Conservation (phyloP, 345 rosid genomes). For the Eucalyptus paniculata region DNA sequence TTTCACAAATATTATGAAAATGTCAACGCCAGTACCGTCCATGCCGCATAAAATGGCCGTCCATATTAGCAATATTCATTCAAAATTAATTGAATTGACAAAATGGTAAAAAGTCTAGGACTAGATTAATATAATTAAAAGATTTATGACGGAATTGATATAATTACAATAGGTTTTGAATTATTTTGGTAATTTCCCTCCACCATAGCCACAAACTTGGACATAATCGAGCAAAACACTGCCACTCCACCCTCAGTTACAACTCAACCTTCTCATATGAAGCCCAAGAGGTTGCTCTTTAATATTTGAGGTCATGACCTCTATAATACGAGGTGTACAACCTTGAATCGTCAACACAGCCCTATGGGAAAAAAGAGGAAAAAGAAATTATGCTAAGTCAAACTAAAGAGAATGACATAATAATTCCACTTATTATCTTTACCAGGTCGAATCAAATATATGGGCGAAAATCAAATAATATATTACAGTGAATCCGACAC, state of each 20-base stretch:
- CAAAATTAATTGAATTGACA: neutral
- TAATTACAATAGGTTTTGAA: fast-evolving
- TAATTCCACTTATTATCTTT: neutral
- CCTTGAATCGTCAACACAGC: neutral
- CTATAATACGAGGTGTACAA: neutral
- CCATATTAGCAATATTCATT: too few species aligned
- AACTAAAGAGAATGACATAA: neutral
- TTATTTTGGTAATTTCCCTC: neutral
- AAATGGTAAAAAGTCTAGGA: too few species aligned
- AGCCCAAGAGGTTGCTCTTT: neutral
- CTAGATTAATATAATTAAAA: fast-evolving
- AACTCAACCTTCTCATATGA: neutral
- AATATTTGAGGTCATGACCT: neutral
- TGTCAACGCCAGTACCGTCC: fast-evolving
- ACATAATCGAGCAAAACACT: fast-evolving
- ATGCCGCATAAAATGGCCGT: fast-evolving
- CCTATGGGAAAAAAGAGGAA: neutral
- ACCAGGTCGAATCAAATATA: fast-evolving
- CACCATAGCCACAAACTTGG: neutral
- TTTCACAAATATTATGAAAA: too few species aligned
- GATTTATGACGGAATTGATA: fast-evolving
- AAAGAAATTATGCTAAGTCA: fast-evolving
- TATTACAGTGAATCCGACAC: fast-evolving
- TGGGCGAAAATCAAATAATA: fast-evolving
- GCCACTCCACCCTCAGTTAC: neutral